Base-by-base conservation (phyloP, 345 rosid genomes). In the Sonneratia alba region DNA sequence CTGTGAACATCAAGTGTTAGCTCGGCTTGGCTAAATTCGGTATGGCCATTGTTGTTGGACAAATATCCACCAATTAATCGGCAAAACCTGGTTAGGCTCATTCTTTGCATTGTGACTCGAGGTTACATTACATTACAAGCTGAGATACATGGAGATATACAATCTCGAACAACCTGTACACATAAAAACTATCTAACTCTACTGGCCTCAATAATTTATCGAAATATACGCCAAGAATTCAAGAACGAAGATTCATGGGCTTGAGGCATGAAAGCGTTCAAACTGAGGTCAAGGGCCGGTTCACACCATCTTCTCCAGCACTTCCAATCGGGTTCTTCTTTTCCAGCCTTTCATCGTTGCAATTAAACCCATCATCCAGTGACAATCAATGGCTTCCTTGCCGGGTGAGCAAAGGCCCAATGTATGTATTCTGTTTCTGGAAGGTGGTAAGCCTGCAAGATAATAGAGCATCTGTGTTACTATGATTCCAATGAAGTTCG, bases 291-390 rank as follows among this genome's bases (percentile, higher is more conserved):
- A 71, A 61, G 22, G 55, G 72, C 76, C 70, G 1, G 76, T 81
- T 81, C 83, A 85, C 70, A 92, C 98, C 0, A 96, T 89, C 88
- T 91, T 96, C 71, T 92, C 97, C 36, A 91, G 14, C 62, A 86
- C 81, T 79, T 96, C 99, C 78, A 89, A 71, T 78, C 96, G 84
- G 14, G 87, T 84, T 88, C 88, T 92, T 79, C 98, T 92, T 85
- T 88, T 96, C 98, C 99, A 96, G 48, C 98, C 86, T 83, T 89
- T 89, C 98, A 96, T 88, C 16, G 91, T 51, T 8, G 99, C 97
- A 38, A 66, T 51, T 68, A 16, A 7, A 69, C 40, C 37, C 74
- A 70, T 13, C 32, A 27, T 2, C 24, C n/a, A 3, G 62, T 4
- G 62, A 61, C 2, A 61, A 61, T 8, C 1, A 11, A 27, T 7